Percentiles rank a stretch among this genome's conserved stretches.
These are phyloP conservation scores for Kwoniella bestiolae DNA, from an alignment of 768 basidiomycete genomes.

Conservation along the genomic window DNA sequence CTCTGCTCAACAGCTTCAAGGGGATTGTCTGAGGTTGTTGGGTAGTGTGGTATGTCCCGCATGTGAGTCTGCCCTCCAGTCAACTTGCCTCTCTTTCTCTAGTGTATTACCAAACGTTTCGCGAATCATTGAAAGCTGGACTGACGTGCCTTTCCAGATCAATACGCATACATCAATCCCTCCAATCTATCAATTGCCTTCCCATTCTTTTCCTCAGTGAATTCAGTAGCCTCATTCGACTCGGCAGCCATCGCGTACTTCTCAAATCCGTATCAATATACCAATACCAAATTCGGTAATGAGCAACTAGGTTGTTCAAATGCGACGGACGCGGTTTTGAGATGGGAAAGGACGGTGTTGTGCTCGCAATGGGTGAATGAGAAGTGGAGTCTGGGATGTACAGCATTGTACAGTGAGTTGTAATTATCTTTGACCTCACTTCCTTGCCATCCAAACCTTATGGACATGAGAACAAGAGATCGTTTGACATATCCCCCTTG, in stretches of 20 bases:
- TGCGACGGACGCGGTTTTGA: constrained; percentile 42
- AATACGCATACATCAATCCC: constrained; percentile 51
- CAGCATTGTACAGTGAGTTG: constrained; percentile 48
- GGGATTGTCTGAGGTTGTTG: constrained; percentile 43
- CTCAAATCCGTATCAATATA: constrained; percentile 47
- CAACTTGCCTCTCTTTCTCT: neutral
- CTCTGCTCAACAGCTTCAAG: constrained; percentile 21
- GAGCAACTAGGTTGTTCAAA: constrained; percentile 55
- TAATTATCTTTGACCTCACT: neutral
- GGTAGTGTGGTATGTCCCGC: constrained; percentile 51
- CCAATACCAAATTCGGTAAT: constrained; percentile 46
- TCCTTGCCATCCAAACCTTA: too few relatives aligned
- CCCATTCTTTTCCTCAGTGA: constrained; percentile 51
- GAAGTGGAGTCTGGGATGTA: constrained; percentile 42
- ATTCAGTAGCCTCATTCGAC: constrained; percentile 48
- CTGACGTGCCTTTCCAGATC: neutral
- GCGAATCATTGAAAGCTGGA: too few relatives aligned
- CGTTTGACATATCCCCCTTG: too few relatives aligned
- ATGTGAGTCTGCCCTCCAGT: constrained; percentile 31
- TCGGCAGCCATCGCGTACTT: constrained; percentile 52
- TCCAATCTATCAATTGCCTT: constrained; percentile 52
- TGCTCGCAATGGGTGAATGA: constrained; percentile 56
- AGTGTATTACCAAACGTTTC: neutral
- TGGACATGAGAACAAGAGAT: too few relatives aligned
- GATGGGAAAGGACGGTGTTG: constrained; percentile 54